Percentiles rank a stretch among this genome's conserved stretches.
Conservation (phyloP, 768 basidiomycete species). For the Cyathus striatus region DNA sequence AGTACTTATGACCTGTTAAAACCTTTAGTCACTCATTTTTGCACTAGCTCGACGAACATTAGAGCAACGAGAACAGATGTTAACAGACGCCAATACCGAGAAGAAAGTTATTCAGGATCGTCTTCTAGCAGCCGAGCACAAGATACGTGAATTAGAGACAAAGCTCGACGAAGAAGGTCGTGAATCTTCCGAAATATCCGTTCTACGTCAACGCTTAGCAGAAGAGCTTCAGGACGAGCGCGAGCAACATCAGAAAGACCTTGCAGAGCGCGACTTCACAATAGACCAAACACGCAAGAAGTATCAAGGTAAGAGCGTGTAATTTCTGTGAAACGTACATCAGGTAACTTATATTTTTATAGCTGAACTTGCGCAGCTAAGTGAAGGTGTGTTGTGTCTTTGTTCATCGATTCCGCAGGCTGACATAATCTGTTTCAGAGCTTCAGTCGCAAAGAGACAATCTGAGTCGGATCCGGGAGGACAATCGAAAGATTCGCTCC, state of each 20-base stretch:
- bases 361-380: conserved; percentile 77
- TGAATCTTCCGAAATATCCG: conserved; percentile 58
- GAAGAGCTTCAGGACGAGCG: conserved; percentile 78
- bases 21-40: conserved; percentile 3
- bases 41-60: conserved; percentile 54
- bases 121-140: conserved; percentile 44
- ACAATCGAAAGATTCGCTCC: conserved; percentile 71
- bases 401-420: neutral
- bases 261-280: conserved; percentile 74
- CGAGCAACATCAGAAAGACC: conserved; percentile 73
- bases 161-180: conserved; percentile 66
- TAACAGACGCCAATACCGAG: conserved; percentile 45
- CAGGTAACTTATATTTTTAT: neutral
- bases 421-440: conserved; percentile 33
- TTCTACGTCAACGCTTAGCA: conserved; percentile 61
- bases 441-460: conserved; percentile 74
- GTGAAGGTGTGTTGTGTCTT: conserved; percentile 52
- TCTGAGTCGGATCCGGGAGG: conserved; percentile 73
- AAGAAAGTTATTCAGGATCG: conserved; percentile 46
- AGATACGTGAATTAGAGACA: conserved; percentile 52
- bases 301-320: conserved; percentile 57
- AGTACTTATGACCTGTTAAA: conserved; percentile 6
- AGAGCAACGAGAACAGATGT: conserved; percentile 55
- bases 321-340: neutral
- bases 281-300: conserved; percentile 81